Conservation (phyloP, 192 early-diverging fungal genomes). For the Phycomyces blakesleeanus region DNA sequence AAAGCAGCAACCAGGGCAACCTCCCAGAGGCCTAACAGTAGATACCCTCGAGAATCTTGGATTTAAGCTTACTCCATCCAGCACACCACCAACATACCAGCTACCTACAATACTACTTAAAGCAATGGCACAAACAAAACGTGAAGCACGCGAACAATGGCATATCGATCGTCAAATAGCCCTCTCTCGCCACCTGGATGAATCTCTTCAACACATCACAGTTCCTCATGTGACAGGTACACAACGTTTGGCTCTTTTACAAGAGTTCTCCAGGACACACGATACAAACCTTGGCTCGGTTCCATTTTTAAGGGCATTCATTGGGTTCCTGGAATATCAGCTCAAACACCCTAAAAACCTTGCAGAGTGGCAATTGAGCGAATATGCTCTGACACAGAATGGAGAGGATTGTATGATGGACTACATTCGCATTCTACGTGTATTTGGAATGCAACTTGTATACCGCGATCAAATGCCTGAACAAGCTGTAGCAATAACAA, state of each 20-base stretch:
- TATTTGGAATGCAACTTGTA: slow-evolving; percentile 14
- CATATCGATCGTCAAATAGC: slow-evolving; percentile 7
- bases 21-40: not conserved
- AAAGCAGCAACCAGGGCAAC: no score
- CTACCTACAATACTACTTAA: not conserved
- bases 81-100: not conserved
- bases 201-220: not conserved
- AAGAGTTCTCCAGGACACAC: not conserved
- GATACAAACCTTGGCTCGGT: not conserved
- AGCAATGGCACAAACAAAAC: not conserved
- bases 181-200: not conserved
- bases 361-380: slow-evolving; percentile 12
- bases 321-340: slow-evolving; percentile 11
- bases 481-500: not conserved
- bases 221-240: not conserved
- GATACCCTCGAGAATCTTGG: not conserved
- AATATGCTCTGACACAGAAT: slow-evolving; percentile 22
- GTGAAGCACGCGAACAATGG: slow-evolving; percentile 9
- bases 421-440: slow-evolving; percentile 4
- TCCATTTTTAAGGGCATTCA: slow-evolving; percentile 7
- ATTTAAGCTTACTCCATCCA: not conserved
- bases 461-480: slow-evolving; percentile 3
- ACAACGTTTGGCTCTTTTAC: slow-evolving; percentile 1
- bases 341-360: not conserved
- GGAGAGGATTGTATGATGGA: slow-evolving; percentile 5